Base-by-base conservation (phyloP, 2,329 filamentous ascomycete species). In the Berkeleyomyces rouxiae region DNA sequence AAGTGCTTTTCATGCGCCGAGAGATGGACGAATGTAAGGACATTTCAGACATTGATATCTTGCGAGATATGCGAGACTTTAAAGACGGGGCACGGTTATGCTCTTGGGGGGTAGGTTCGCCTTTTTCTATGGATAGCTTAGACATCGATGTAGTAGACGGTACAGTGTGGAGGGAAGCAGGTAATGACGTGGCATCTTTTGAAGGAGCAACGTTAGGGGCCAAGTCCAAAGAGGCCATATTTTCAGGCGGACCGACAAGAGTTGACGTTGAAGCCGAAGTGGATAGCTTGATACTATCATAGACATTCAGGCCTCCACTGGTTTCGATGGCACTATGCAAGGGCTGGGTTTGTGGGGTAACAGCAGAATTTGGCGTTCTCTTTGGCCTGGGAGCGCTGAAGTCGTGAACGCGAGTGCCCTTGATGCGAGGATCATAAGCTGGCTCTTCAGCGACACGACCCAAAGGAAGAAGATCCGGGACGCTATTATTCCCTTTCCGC, bases 1-100 rank as follows among this genome's bases (percentile, higher is more conserved):
- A 88, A 9, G 85, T 88, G 70, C 87, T 90, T 72, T 85, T 86
- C 82, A 86, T 85, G 66, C 85, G 82, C 65, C 74, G 80, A 2
- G 82, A 83, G 42, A 85, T 65, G 0, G 79, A 76, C 5, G 78
- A 79, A 61, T 75, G 76, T 7, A 70, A 70, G 0, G 80, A 81
- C 10, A 75, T 69, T 3, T 76, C 76, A 0, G 79, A 79, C 0
- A 77, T 64, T n/a, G 80, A 84, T 2, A 77, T 69, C 62, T 81
- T 79, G 44, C 79, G 76, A 0, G 82, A 81, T 72, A 75, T 73
- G 1, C 70, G 72, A 2, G 71, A 72, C 47, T 62, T 67, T 23
- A 62, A 57, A 16, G 67, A 66, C 42, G 55, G 43, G 39, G 60
- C 43, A 31, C 39, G 13, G 33, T 59, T 47, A 13, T 36, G 44